Base-by-base conservation (phyloP, 495 filamentous ascomycete species). In the Talaromyces stipitatus region DNA sequence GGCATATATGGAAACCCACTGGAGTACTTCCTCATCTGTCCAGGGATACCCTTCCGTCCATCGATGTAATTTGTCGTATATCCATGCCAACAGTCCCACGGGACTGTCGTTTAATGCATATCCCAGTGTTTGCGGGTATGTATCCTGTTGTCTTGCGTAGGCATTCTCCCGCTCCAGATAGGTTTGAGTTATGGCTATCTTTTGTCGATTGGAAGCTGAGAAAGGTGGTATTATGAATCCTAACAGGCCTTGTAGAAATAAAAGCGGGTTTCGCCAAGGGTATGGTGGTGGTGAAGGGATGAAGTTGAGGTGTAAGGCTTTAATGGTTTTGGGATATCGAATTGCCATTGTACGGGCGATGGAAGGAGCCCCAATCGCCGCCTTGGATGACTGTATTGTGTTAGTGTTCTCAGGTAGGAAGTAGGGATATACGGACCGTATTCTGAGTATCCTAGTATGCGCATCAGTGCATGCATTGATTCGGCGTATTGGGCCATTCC, bases 11-110 rank as follows among this genome's bases (percentile, higher is more conserved):
- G 67, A 74, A 18, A 82, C 67, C 81, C 80, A 82, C 0, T 77
- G 80, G 36, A 81, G 55, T 20, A 83, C 72, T 62, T 81, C 78
- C 27, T 82, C 78, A 36, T 79, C 76, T 0, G 76, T 79, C 78
- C 79, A 84, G 1, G 69, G 58, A 56, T 80, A 81, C 20, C 38
- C 56, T 46, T 82, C 79, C 0, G 77, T 72, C 75, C 78, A 81
- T 51, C 63, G 62, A 54, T 79, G 72, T 41, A 83, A 64, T 55
- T 82, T 80, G 47, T 82, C 78, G 57, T 77, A 79, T 16, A 82
- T 78, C 81, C 80, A 84, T 3, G 78, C 71, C 2, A 82, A 66
- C 14, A 82, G 61, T 9, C 66, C 78, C 2, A 80, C 69, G 0
- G 80, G 81, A 57, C 72, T 77, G 59, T 82, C 78, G 1, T 75